A percentile compares a stretch with the other conserved stretches of the same genome.
Evolutionary conservation across 192 early-diverging fungal species (phyloP).

Genomic region (Linnemannia exigua): DNA sequence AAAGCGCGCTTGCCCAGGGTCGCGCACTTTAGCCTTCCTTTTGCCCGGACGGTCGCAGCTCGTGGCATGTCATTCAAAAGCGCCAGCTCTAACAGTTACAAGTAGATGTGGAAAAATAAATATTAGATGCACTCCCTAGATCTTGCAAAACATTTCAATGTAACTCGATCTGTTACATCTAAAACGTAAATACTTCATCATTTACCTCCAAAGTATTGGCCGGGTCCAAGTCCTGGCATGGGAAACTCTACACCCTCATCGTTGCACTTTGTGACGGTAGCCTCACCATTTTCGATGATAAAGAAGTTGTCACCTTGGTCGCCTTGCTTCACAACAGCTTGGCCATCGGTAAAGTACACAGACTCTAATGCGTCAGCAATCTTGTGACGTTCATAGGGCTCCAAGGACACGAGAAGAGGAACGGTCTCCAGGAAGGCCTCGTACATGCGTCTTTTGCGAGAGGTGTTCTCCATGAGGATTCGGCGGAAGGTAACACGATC

Average conservation of each 20-base stretch:
- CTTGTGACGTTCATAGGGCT: conserved; percentile 98
- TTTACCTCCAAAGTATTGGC: conserved; percentile 97
- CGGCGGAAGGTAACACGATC: conserved; percentile 98
- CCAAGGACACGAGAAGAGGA: conserved; percentile 86
- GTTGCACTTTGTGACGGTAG: conserved; percentile 84
- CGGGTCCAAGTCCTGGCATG: conserved; percentile 80
- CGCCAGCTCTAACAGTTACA: conserved; percentile 84
- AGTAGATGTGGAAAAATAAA: conserved; percentile 16
- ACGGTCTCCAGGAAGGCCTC: conserved; percentile 97
- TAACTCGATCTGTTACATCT: not conserved
- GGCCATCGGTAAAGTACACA: conserved; percentile 86
- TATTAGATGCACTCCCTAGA: conserved; percentile 15
- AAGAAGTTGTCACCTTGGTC: conserved; percentile 96
- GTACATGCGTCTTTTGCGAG: conserved; percentile 95
- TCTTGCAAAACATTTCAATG: not conserved
- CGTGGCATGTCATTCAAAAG: conserved; percentile 95
- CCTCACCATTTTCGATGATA: conserved; percentile 95
- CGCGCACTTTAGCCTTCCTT: conserved; percentile 94
- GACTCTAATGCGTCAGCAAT: conserved; percentile 98
- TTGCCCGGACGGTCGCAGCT: conserved; percentile 89
- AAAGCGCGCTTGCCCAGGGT: conserved; percentile 97
- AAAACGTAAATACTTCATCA: not conserved
- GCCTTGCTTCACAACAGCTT: conserved; percentile 91
- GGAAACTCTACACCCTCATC: conserved; percentile 84
- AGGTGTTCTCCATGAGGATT: conserved; percentile 98